A percentile compares a stretch with the other conserved stretches of the same genome.
Evolutionary conservation across 495 filamentous ascomycete genomes (phyloP).

Genomic region (Penicillium verhagenii): DNA sequence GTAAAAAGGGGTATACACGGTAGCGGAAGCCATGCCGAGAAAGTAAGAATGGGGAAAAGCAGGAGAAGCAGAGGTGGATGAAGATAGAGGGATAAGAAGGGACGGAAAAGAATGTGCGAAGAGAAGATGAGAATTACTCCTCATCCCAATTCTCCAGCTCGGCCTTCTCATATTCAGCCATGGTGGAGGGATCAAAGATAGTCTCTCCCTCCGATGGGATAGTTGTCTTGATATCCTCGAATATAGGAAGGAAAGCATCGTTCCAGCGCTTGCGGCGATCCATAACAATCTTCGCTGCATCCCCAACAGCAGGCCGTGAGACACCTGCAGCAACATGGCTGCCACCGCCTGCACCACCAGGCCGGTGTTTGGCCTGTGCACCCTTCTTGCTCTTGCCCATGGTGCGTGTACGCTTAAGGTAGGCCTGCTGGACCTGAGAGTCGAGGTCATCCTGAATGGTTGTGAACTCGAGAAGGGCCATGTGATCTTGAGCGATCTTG

Average conservation of each 20-base stretch:
- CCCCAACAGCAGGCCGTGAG: slow-evolving; percentile 80
- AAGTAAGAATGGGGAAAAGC: neutral
- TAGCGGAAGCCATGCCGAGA: neutral
- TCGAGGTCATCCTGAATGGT: slow-evolving; percentile 98
- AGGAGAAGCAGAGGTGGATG: neutral
- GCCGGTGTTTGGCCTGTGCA: slow-evolving; percentile 65
- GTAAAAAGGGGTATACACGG: neutral
- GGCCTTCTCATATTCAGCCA: slow-evolving; percentile 59
- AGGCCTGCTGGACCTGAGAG: slow-evolving; percentile 90
- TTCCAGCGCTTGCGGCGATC: slow-evolving; percentile 84
- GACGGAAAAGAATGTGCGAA: neutral
- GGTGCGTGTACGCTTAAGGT: slow-evolving; percentile 92
- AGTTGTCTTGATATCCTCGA: slow-evolving; percentile 67
- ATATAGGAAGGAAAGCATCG: slow-evolving; percentile 80
- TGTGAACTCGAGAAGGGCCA: slow-evolving; percentile 93
- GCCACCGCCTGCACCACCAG: slow-evolving; percentile 58
- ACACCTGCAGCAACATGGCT: slow-evolving; percentile 54
- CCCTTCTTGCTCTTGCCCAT: slow-evolving; percentile 89
- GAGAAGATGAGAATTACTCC: slow-evolving; percentile 30
- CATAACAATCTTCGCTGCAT: slow-evolving; percentile 86
- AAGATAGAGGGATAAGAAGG: neutral
- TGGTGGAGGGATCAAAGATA: slow-evolving; percentile 62
- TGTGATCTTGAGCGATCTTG: slow-evolving; percentile 81
- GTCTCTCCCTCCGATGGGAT: slow-evolving; percentile 55
- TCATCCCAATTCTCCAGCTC: slow-evolving; percentile 79